Percentiles rank a stretch among this genome's conserved stretches.
Evolutionary conservation across 129 eudicot species (phyloP).

Genomic region (Tagetes erecta): DNA sequence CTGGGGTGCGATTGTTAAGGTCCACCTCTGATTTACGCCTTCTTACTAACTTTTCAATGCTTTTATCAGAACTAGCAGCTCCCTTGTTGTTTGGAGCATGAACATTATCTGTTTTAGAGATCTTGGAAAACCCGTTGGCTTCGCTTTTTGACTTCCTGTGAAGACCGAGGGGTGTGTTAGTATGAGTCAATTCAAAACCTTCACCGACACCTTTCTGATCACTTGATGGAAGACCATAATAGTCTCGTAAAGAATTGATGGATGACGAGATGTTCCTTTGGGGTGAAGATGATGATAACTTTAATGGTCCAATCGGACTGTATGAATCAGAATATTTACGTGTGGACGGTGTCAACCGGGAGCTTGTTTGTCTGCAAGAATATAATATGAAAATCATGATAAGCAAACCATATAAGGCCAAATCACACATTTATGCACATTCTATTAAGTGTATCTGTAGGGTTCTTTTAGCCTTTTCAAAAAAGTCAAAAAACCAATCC

Average conservation of each 20-base stretch:
- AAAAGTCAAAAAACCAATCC: neutral
- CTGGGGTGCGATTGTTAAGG: conserved; percentile 49
- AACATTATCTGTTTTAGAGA: conserved; percentile 15
- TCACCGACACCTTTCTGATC: conserved; percentile 36
- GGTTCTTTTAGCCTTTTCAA: neutral
- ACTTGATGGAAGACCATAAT: conserved; percentile 53
- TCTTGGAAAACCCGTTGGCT: conserved; percentile 44
- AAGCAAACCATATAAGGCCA: neutral
- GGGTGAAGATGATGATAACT: conserved; percentile 55
- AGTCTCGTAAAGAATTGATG: conserved; percentile 60
- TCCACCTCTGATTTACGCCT: conserved; percentile 70
- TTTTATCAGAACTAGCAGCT: conserved; percentile 36
- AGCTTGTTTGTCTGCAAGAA: conserved; percentile 55
- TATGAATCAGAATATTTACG: conserved; percentile 62
- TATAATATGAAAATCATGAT: neutral
- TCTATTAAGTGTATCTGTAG: neutral
- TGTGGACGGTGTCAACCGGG: conserved; percentile 48
- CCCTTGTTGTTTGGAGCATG: conserved; percentile 31
- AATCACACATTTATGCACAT: neutral
- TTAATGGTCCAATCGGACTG: conserved; percentile 64
- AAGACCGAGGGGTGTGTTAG: conserved; percentile 50
- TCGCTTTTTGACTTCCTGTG: conserved; percentile 64
- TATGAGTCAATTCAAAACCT: conserved; percentile 56
- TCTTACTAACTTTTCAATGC: conserved; percentile 48
- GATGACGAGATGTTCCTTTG: conserved; percentile 55